phyloP scores from a whole-genome alignment of 2,329 filamentous ascomycete species.

The Aspergillus pseudonomiae region DNA sequence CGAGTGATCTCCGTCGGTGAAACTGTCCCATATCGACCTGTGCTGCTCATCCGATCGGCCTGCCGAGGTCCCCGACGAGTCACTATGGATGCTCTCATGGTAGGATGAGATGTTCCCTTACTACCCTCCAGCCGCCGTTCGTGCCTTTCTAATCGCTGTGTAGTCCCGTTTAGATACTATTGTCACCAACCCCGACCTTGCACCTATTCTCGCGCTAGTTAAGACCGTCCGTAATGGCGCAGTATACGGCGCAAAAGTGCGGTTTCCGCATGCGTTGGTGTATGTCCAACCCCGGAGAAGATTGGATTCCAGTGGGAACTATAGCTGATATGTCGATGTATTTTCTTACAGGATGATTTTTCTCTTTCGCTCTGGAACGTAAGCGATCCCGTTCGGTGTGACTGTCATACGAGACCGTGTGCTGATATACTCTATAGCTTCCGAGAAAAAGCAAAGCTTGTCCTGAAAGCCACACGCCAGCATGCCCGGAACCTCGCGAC shows the following conservation, averaged over 20 bases:
- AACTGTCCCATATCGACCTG: not conserved
- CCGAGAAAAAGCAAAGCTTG: slow-evolving; percentile 74
- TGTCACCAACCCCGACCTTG: slow-evolving; percentile 79
- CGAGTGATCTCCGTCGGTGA: slow-evolving; percentile 9
- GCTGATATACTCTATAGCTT: slow-evolving; percentile 48
- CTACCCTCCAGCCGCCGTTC: not conserved
- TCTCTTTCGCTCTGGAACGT: slow-evolving; percentile 90
- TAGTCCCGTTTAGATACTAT: slow-evolving; percentile 74
- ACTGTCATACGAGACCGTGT: slow-evolving; percentile 7
- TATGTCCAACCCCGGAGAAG: slow-evolving; percentile 39
- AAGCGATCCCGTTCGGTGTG: slow-evolving; percentile 40
- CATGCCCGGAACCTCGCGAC: slow-evolving; percentile 90
- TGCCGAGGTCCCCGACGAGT: slow-evolving; percentile 31
- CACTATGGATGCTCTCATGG: slow-evolving; percentile 41
- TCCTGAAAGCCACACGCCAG: slow-evolving; percentile 83
- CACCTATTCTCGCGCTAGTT: slow-evolving; percentile 79
- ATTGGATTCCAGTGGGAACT: not conserved
- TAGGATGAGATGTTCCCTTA: slow-evolving; percentile 19
- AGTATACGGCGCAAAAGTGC: slow-evolving; percentile 95
- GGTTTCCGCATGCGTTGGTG: slow-evolving; percentile 96
- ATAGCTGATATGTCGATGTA: slow-evolving; percentile 21
- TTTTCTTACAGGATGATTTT: slow-evolving; percentile 76
- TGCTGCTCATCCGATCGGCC: slow-evolving; percentile 18
- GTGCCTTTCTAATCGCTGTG: slow-evolving; percentile 6
- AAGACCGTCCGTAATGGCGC: slow-evolving; percentile 96